phyloP scores from a whole-genome alignment of 2,329 filamentous ascomycete genomes.

The Microcyclospora tardicrescens region DNA sequence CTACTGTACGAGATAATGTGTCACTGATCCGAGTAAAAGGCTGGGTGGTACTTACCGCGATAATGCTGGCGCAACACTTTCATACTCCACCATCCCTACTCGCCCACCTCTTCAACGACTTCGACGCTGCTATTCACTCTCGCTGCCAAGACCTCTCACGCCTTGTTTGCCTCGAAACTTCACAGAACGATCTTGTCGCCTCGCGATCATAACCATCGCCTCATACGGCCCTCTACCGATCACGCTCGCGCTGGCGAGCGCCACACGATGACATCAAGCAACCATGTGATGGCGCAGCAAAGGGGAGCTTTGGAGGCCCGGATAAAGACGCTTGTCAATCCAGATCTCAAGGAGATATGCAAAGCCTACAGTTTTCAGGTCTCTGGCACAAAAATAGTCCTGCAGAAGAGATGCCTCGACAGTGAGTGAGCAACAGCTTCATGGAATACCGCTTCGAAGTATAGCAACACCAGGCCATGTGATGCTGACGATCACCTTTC shows the following conservation, averaged over 20 bases:
- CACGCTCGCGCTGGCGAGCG: not conserved
- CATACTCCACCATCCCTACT: too few relatives aligned
- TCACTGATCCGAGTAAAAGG: too few relatives aligned
- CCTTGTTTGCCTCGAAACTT: not conserved
- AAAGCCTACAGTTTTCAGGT: slow-evolving; percentile 60
- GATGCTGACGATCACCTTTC: slow-evolving; percentile 8
- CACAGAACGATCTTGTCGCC: not conserved
- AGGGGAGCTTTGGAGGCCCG: slow-evolving; percentile 13
- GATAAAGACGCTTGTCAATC: slow-evolving; percentile 44
- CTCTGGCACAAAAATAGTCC: slow-evolving; percentile 70
- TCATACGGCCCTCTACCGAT: not conserved
- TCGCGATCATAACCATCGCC: not conserved
- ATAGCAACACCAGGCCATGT: not conserved
- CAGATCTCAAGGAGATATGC: slow-evolving; percentile 65
- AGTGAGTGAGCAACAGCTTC: slow-evolving; percentile 38
- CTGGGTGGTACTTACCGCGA: too few relatives aligned
- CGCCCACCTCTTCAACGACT: too few relatives aligned
- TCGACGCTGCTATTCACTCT: too few relatives aligned
- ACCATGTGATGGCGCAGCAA: slow-evolving; percentile 29
- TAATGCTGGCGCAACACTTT: too few relatives aligned
- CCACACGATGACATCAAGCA: slow-evolving; percentile 18
- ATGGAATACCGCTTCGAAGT: not conserved
- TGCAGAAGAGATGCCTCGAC: slow-evolving; percentile 65
- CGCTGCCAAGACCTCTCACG: not conserved
- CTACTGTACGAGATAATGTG: too few relatives aligned